Conservation (phyloP, 148 eudicot species). For the Cornus florida region DNA sequence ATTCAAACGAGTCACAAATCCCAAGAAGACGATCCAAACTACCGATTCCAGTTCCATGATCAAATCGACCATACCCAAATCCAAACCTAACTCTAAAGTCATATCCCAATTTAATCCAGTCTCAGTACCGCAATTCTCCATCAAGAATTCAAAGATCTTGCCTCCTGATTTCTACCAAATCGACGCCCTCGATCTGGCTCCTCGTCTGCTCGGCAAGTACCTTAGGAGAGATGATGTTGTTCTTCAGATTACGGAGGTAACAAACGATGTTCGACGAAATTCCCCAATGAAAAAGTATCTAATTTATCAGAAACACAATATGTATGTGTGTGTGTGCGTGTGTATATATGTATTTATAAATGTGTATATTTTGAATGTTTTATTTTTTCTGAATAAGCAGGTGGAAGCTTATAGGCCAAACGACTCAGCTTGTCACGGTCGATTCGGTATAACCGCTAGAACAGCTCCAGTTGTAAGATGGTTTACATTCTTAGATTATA, state of each 20-base stretch:
- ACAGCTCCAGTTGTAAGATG: slow-evolving; percentile 83
- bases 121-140: neutral
- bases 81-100: slow-evolving; percentile 33
- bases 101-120: slow-evolving; percentile 15
- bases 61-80: neutral
- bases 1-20: slow-evolving; percentile 18
- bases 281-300: neutral
- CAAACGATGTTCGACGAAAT: slow-evolving; percentile 39
- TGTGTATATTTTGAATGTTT: neutral
- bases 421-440: slow-evolving; percentile 96
- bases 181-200: slow-evolving; percentile 96
- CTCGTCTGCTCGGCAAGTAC: slow-evolving; percentile 84
- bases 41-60: slow-evolving; percentile 21
- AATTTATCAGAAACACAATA: neutral
- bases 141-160: slow-evolving; percentile 33
- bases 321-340: too few species aligned
- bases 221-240: slow-evolving; percentile 73
- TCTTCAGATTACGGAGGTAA: slow-evolving; percentile 94
- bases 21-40: neutral
- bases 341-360: neutral
- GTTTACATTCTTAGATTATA: neutral
- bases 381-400: slow-evolving; percentile 30
- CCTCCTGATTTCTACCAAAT: slow-evolving; percentile 55
- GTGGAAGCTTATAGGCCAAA: slow-evolving; percentile 94
- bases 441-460: slow-evolving; percentile 83